A percentile compares a stretch with the other conserved stretches of the same genome.
These are phyloP conservation scores for Mucor lusitanicus DNA, from an alignment of 371 early-diverging fungal genomes.

Conservation along the genomic window DNA sequence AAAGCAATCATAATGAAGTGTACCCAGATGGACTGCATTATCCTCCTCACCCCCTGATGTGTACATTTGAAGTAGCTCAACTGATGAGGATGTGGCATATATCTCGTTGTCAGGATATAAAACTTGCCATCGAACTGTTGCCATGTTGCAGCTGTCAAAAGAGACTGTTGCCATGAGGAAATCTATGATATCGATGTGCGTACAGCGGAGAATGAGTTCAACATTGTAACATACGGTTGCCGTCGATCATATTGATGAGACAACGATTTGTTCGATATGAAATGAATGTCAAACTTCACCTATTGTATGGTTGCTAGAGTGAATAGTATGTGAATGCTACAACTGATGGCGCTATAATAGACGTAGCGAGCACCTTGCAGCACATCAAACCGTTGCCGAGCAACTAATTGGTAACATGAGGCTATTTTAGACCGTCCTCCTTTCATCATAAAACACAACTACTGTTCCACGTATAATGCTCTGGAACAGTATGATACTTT, in stretches of 20 bases:
- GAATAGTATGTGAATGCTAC: not conserved
- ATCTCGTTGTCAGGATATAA: not conserved
- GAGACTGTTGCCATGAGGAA: not conserved
- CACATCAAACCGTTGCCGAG: not conserved
- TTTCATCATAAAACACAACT: not conserved
- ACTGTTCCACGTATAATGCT: not conserved
- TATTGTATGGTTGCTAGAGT: not conserved
- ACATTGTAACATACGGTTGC: not conserved
- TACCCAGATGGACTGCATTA: not conserved
- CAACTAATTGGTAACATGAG: not conserved
- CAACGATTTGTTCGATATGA: not conserved
- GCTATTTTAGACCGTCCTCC: not conserved
- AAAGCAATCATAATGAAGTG: not conserved
- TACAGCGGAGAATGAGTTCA: not conserved
- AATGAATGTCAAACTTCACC: not conserved
- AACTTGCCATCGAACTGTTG: not conserved
- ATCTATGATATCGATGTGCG: not conserved
- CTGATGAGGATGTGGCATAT: not conserved
- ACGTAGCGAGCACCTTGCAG: not conserved
- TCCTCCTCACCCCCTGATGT: not conserved
- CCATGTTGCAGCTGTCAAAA: not conserved
- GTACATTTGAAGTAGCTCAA: not conserved
- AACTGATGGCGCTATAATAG: not conserved
- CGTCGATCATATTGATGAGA: not conserved
- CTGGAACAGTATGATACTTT: not conserved